Evolutionary conservation across 352 stramenopile genomes (phyloP).

Genomic region (Blastocystis sp.): DNA sequence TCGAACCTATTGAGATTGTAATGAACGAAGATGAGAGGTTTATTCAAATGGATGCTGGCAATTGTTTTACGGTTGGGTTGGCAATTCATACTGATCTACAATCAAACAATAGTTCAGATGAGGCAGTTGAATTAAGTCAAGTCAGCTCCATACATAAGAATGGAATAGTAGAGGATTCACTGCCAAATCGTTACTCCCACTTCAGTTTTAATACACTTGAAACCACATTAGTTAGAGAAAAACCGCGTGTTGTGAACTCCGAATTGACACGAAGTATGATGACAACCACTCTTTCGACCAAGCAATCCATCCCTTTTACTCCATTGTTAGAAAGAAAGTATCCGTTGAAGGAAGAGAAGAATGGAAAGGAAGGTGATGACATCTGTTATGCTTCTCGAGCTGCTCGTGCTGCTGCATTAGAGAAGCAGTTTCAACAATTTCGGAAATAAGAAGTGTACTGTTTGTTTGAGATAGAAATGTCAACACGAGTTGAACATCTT

Average conservation of each 20-base stretch:
- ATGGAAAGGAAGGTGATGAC: neutral
- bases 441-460: neutral
- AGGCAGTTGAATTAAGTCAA: no score
- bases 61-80: conserved; percentile 14
- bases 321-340: neutral
- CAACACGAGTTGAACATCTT: neutral
- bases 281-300: conserved; percentile 3
- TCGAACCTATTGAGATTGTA: neutral
- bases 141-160: no score
- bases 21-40: neutral
- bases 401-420: conserved; percentile 23
- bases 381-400: conserved; percentile 30
- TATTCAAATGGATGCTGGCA: conserved; percentile 13
- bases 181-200: neutral
- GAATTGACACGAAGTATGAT: neutral
- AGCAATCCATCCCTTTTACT: neutral
- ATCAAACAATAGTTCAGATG: no score
- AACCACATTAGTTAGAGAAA: neutral
- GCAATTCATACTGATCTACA: neutral
- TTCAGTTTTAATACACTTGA: conserved; percentile 50
- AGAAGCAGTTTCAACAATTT: conserved; percentile 48
- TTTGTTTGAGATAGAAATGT: conserved; percentile 19
- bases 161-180: neutral
- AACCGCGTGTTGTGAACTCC: neutral
- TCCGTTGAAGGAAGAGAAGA: neutral